Percentiles rank a stretch among this genome's conserved stretches.
Conservation (phyloP, 148 eudicot species). For the Rhododendron henanense region DNA sequence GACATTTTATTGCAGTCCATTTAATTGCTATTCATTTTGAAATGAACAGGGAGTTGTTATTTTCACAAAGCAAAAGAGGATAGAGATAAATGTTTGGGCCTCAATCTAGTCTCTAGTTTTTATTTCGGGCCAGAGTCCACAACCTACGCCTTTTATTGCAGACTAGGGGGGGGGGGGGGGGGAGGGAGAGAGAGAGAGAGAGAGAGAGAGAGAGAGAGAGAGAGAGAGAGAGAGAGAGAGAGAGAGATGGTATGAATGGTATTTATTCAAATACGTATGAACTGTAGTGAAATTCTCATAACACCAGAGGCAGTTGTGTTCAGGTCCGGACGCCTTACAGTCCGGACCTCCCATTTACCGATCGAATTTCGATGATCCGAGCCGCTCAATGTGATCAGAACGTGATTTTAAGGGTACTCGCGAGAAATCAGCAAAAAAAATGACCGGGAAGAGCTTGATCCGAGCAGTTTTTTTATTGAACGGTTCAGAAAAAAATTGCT, state of each 20-base stretch:
- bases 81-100: neutral
- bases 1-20: neutral
- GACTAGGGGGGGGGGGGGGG: no score
- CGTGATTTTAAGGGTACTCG: no score
- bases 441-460: no score
- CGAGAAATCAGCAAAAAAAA: no score
- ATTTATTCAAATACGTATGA: neutral
- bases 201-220: neutral
- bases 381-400: no score
- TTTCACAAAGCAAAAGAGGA: neutral
- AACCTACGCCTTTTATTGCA: no score
- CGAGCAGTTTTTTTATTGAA: no score
- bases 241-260: neutral
- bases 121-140: neutral
- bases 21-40: neutral
- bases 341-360: no score
- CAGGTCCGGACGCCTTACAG: no score
- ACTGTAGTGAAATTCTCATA: neutral
- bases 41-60: neutral
- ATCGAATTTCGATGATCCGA: no score
- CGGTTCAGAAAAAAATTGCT: no score
- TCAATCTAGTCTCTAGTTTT: neutral
- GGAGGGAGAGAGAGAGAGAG: neutral
- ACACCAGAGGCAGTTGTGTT: no score
- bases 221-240: neutral